A percentile compares a stretch with the other conserved stretches of the same genome.
These are phyloP conservation scores for Aureobasidium namibiae DNA, from an alignment of 2,329 filamentous ascomycete species.

Conservation along the genomic window DNA sequence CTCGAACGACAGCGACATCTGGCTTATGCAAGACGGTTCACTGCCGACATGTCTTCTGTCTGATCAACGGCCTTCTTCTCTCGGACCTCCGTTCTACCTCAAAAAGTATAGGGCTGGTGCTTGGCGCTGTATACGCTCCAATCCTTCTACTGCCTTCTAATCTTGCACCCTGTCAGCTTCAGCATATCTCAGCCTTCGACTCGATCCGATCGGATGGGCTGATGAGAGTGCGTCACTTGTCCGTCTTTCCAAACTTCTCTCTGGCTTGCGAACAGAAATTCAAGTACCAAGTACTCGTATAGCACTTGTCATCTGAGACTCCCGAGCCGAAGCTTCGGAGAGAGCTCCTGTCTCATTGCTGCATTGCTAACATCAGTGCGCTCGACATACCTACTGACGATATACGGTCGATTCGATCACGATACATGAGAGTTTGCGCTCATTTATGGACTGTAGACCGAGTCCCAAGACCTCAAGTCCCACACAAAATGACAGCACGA, in stretches of 20 bases:
- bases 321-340: neutral
- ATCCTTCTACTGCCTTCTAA: neutral
- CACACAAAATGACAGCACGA: neutral
- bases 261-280: neutral
- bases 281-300: no score
- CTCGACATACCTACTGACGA: neutral
- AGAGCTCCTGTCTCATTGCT: neutral
- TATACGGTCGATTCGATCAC: neutral
- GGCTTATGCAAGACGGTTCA: neutral
- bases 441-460: neutral
- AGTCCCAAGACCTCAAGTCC: neutral
- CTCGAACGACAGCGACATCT: neutral
- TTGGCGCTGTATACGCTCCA: neutral
- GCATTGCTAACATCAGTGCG: neutral
- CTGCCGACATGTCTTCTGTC: neutral
- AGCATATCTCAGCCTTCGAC: no score
- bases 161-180: neutral
- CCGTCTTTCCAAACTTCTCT: neutral
- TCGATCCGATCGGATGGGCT: neutral
- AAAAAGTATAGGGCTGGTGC: neutral
- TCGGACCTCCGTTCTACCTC: neutral
- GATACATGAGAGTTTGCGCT: neutral
- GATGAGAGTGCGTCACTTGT: neutral
- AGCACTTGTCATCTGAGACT: no score
- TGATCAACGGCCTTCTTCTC: neutral